Evolutionary conservation across 2,329 filamentous ascomycete genomes (phyloP), one percentile per base, ranked within the genome.

Genomic region (Magnaporthiopsis poae): DNA sequence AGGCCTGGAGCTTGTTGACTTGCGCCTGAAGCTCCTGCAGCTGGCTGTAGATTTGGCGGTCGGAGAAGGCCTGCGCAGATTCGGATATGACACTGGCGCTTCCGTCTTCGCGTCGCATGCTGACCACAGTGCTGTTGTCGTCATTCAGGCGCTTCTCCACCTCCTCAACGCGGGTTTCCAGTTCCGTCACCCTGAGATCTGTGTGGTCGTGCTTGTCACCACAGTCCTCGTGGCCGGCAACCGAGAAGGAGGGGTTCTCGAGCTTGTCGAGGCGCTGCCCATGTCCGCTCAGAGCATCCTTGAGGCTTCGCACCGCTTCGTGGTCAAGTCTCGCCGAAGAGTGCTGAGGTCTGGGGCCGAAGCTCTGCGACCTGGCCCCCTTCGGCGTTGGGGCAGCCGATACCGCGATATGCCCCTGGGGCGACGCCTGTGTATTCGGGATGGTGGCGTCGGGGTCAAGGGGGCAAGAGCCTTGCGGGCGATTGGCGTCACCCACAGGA

Each of bases 171-270:
- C 85, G 81, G 35, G 82, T 82, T 74, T 92, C 90, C 8, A 92
- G 79, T 56, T 92, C 89, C 1, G 86, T 83, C 9, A 92, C 79
- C 29, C 89, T 84, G 11, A 87, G 81, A 69, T 92, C 90, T 61
- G 85, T 75, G 63, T 85, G 77, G 46, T 92, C 89, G 71, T 90
- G 83, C 66, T 84, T 86, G 27, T 91, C 88, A 25, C 87, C 80
- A 63, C 90, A 85, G 56, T 90, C 88, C 29, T 92, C 89, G 63
- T 89, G 83, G n/a, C 83, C 82, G 25, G 82, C 80, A 61, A 85
- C 81, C 31, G 86, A 86, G 71, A 92, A 90, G 0, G 89, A 92
- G 1, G 84, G 80, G 64, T 83, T 90, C 75, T 94, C 90, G 7
- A 93, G 80, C 66, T 81, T 79, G 63, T 90, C 88, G 15, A 94